Conservation (phyloP, 169 alveolate species). For the Plasmodium billcollinsi region DNA sequence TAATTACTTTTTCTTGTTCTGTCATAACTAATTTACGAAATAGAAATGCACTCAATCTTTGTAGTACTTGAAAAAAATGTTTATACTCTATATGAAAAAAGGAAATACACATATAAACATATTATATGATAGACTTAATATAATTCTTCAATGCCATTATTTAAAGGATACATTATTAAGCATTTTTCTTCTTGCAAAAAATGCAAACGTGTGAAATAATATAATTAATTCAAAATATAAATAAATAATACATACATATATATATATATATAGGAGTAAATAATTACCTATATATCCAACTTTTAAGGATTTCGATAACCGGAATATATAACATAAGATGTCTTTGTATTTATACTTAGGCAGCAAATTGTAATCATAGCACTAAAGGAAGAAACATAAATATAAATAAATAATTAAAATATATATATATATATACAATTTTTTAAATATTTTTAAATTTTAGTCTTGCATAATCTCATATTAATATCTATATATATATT, state of each 20-base stretch:
- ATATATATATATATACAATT: slow-evolving; percentile 2
- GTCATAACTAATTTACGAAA: slow-evolving; percentile 74
- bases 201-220: too few relatives aligned
- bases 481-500: slow-evolving; percentile 1
- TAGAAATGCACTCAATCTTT: slow-evolving; percentile 48
- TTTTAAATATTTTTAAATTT: neutral
- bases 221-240: too few relatives aligned
- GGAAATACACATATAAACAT: neutral
- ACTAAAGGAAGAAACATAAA: slow-evolving; percentile 20
- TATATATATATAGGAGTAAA: too few relatives aligned
- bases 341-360: slow-evolving; percentile 51
- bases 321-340: slow-evolving; percentile 36
- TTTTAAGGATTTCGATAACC: slow-evolving; percentile 25
- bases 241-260: too few relatives aligned
- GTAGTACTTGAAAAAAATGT: slow-evolving; percentile 45
- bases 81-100: slow-evolving; percentile 41
- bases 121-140: too few relatives aligned
- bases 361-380: slow-evolving; percentile 64
- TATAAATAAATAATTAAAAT: neutral
- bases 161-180: too few relatives aligned
- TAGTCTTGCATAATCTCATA: neutral
- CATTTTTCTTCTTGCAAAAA: too few relatives aligned
- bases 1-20: slow-evolving; percentile 55
- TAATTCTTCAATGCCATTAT: too few relatives aligned
- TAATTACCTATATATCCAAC: slow-evolving; percentile 45